These are phyloP conservation scores for Arthrinium phaeospermum DNA, from an alignment of 2,329 filamentous ascomycete genomes.

Conservation along the genomic window DNA sequence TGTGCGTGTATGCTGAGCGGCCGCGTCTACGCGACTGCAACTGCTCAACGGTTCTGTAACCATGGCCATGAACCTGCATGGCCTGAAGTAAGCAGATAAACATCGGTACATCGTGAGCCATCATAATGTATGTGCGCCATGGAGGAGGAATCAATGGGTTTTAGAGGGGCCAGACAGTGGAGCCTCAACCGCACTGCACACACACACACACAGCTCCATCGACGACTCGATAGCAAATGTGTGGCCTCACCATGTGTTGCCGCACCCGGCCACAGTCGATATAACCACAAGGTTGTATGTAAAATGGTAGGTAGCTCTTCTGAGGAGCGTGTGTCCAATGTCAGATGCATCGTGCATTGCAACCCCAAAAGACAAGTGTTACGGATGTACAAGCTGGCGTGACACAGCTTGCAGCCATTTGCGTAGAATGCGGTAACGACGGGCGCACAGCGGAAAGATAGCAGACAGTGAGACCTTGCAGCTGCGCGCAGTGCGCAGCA, in stretches of 20 bases:
- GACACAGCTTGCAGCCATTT: conserved; percentile 24
- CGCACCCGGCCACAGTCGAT: conserved; percentile 8
- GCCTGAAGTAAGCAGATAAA: not conserved
- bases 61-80: conserved; percentile 7
- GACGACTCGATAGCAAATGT: conserved; percentile 16
- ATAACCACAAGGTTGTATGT: conserved; percentile 16
- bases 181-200: not conserved
- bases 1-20: not conserved
- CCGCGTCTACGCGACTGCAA: not conserved
- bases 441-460: conserved; percentile 17
- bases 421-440: conserved; percentile 14
- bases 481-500: not conserved
- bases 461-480: conserved; percentile 8
- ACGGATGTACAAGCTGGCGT: conserved; percentile 32
- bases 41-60: conserved; percentile 13
- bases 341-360: conserved; percentile 34
- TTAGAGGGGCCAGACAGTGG: not conserved
- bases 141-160: not conserved
- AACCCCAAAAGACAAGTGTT: conserved; percentile 38
- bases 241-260: conserved; percentile 11
- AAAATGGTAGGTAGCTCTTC: conserved; percentile 21
- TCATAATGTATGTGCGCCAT: not conserved
- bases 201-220: not conserved
- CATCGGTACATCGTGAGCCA: not conserved
- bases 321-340: conserved; percentile 28